phyloP scores from a whole-genome alignment of 2,329 filamentous ascomycete species.

The Fragosphaeria purpurea region DNA sequence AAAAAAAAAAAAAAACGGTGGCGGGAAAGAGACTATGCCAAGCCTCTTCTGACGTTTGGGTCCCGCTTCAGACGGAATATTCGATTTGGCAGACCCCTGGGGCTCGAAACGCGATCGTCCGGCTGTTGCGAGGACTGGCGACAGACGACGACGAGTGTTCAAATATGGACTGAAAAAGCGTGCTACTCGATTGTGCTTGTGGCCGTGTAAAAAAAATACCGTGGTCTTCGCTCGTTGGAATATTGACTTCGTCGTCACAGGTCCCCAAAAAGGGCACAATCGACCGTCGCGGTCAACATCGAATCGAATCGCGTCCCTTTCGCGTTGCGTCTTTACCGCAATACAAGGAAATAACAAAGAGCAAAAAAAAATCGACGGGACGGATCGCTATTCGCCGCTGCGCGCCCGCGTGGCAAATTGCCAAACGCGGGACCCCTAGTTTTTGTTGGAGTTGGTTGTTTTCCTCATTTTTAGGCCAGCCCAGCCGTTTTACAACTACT shows the following conservation, averaged over 20 bases:
- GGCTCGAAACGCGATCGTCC: constrained; percentile 6
- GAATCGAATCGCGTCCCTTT: neutral
- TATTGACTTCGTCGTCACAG: no score
- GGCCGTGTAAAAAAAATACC: neutral
- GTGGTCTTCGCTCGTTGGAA: no score
- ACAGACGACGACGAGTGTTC: no score
- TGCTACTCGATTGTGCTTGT: neutral
- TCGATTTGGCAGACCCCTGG: neutral
- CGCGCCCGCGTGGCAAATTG: constrained; percentile 3
- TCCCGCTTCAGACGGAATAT: neutral
- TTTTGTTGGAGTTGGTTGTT: neutral
- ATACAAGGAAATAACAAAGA: neutral
- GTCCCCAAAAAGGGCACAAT: no score
- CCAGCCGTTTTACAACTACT: no score
- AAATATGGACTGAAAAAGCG: neutral
- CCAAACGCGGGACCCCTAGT: no score
- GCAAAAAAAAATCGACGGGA: neutral
- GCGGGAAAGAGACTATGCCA: constrained; percentile 1
- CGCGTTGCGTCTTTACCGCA: no score
- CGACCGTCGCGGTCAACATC: neutral
- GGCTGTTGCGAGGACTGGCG: neutral
- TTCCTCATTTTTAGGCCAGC: neutral
- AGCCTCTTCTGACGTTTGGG: neutral
- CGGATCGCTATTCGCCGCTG: constrained; percentile 2
- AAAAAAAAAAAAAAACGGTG: constrained; percentile 2